Base-by-base conservation (phyloP, 2,329 filamentous ascomycete species). In the Paracoccidioides brasiliensis region DNA sequence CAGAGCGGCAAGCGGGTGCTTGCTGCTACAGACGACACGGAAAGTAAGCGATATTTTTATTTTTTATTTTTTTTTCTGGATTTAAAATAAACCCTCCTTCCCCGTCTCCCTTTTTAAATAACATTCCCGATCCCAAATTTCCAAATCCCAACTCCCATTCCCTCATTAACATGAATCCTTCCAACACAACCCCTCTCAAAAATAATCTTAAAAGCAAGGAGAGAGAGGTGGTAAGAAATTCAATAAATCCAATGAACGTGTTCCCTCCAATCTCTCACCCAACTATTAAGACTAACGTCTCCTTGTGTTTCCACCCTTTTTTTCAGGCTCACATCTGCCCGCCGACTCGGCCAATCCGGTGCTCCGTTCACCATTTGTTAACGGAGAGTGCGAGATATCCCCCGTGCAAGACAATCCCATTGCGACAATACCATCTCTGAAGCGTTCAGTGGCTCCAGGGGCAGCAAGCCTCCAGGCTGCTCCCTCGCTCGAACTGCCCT, bases 21-120 rank as follows among this genome's bases (percentile, higher is more conserved):
- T 73, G 71, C 71, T 72, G 70, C 70, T 69, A 66, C 66, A 69
- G 69, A 70, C 70, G 69, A 73, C 65, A 72, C 71, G 71, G 72
- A 73, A 71, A 68, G 72, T 73, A 62, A 59, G 70, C 70, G 56
- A 43, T 33, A 57, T 37, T 40, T 51, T 37, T 54, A 38, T 41
- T 55, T 35, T 42, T 38, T 40, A 35, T 56, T 46, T 43, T 48
- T 15, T 54, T 46, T 35, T 5, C 2, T 22, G 22, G 22, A 22
- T 22, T 22, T 22, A 22, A 22, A 22, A 22, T 1, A 22, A 22
- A 22, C 22, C 22, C 22, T 22, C 22, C 22, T 22, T 22, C 22
- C 22, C 22, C 22, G 22, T 22, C 22, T 22, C 22, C 22, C 22
- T 22, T 22, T 22, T 22, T 22, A 1, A 22, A 22, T 22, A 22